These are phyloP conservation scores for Ampelocalamus luodianensis DNA, from an alignment of 176 grass and related monocot genomes.

Conservation along the genomic window DNA sequence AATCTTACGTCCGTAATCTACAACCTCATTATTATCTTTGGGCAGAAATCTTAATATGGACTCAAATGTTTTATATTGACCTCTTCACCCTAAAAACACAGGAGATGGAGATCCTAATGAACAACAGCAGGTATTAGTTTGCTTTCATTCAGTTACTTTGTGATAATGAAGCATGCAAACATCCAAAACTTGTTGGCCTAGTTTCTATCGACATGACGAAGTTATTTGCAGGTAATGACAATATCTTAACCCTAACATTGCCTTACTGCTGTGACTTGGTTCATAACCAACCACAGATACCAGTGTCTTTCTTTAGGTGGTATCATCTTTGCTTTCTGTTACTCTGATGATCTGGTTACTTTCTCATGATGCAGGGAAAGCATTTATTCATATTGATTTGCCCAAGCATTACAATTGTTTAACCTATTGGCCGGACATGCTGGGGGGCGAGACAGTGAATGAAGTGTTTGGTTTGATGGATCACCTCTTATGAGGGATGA, in stretches of 20 bases:
- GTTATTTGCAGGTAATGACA: conserved; percentile 31
- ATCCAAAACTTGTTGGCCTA: conserved; percentile 18
- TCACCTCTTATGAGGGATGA: no score
- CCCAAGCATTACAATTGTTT: conserved; percentile 17
- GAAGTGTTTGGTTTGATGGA: no score
- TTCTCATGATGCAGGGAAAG: conserved; percentile 31
- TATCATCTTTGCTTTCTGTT: conserved; percentile 19
- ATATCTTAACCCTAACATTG: conserved; percentile 29
- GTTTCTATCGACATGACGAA: not conserved
- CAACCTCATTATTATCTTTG: not conserved
- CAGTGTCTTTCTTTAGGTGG: conserved; percentile 34
- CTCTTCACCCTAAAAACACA: not conserved
- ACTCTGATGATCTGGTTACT: conserved; percentile 24
- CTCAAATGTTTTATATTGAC: not conserved
- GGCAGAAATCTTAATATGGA: not conserved
- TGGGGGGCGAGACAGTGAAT: conserved; percentile 27
- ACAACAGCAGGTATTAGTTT: conserved; percentile 1
- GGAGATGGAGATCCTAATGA: conserved; percentile 10
- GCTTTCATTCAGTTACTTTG: conserved; percentile 30
- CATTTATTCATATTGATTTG: conserved; percentile 8
- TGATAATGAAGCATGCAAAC: conserved; percentile 22
- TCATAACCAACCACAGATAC: not conserved
- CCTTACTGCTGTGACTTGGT: conserved; percentile 25
- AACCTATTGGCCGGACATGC: conserved; percentile 18
- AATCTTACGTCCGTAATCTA: not conserved